These are phyloP conservation scores for Chrysophaeum taylorii DNA, from an alignment of 352 stramenopile species.

Conservation along the genomic window DNA sequence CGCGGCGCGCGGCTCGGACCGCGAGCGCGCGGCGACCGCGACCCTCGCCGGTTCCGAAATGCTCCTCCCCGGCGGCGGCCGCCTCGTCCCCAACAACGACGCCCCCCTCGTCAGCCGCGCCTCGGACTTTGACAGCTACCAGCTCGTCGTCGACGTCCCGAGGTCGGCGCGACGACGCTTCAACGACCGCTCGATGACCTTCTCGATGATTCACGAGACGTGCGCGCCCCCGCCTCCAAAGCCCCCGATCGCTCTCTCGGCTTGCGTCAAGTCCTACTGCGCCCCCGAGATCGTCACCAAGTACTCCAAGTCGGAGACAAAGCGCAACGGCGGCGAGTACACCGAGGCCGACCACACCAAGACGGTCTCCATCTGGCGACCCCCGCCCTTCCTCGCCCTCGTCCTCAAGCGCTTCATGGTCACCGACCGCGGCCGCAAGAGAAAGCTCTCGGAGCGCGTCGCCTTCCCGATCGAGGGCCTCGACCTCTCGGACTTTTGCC, in stretches of 20 bases:
- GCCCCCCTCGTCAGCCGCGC: not conserved
- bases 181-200: not conserved
- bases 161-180: not conserved
- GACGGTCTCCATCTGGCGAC: constrained; percentile 17
- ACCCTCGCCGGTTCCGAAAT: constrained; percentile 1
- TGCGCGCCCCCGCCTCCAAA: not conserved
- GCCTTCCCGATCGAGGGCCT: constrained; percentile 48
- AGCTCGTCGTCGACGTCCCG: not conserved
- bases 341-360: constrained; percentile 10
- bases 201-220: not conserved
- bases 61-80: not conserved
- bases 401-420: constrained; percentile 67
- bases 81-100: not conserved
- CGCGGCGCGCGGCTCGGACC: not conserved
- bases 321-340: constrained; percentile 9
- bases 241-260: not conserved
- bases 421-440: constrained; percentile 33
- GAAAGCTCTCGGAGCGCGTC: constrained; percentile 60
- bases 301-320: not conserved
- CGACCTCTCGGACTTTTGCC: constrained; percentile 36
- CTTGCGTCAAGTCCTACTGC: constrained; percentile 8
- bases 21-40: not conserved
- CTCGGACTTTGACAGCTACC: not conserved
- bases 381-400: constrained; percentile 57
- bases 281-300: not conserved